Evolutionary conservation across 805 yeast genomes (phyloP), one percentile per base, ranked within the genome.

Genomic region (Saturnispora sanitii): DNA sequence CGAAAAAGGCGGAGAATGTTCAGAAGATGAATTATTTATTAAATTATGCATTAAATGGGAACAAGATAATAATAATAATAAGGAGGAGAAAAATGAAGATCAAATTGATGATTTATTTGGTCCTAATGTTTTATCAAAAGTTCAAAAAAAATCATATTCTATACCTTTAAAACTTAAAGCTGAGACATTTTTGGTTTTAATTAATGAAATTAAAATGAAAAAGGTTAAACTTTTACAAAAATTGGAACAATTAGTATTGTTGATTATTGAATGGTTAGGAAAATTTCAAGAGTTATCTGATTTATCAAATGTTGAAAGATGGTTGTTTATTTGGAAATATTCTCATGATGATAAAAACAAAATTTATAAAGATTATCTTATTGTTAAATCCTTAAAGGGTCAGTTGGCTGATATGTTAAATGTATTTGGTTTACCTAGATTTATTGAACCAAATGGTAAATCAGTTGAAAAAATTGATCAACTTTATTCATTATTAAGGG

Each of bases 181-280:
- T 27, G 60, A 58, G 45, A 49, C 60, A 18, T 56, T 56, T 39
- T 31, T 56, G 25, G 39, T 48, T 15, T 44, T 54, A 6, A 34
- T 54, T 11, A 30, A 39, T n/a, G 50, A 51, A 20, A 43, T 58
- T 5, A 41, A 47, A 4, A 38, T 37, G 13, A 33, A 44, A 31
- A 55, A 56, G 33, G 40, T 37, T 16, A 45, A 45, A 4, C 49
- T 46, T 36, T 44, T 49, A 16, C 25, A 18, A 1, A 39, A 48
- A 25, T 27, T 52, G 15, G 51, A 43, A 8, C 40, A 41, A 25
- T 35, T 60, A 13, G 29, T 46, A 4, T 29, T 33, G 8, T 11
- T 35, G 17, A 40, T 54, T 6, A 38, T 43, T n/a, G 42, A 42
- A 6, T 42, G 48, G 29, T 21, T 46, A 16, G 47, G 42, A 2